Base-by-base conservation (phyloP, 108 stramenopile species). In the Cyclotella choctawhatcheeana region DNA sequence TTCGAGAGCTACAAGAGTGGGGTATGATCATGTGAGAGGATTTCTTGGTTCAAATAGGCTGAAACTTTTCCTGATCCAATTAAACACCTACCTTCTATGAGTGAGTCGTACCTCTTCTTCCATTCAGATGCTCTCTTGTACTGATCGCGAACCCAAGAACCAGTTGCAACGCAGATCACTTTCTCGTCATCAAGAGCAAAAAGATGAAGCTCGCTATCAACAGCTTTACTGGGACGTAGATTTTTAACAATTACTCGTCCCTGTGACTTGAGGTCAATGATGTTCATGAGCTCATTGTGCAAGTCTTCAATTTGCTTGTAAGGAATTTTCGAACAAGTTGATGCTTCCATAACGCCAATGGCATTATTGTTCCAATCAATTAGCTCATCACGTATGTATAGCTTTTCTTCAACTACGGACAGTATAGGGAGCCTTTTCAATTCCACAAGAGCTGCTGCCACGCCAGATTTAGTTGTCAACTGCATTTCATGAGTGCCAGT, bases 381-480 rank as follows among this genome's bases (percentile, higher is more conserved):
- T 22, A 91, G 52, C 47, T 87, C 87, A 5, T 71, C 45, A 24
- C 89, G 76, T 33, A 85, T 43, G 26, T 73, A 61, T 14, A 93
- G 43, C 73, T 79, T 84, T 62, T 93, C 93, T 76, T 93, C 93
- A 1, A 69, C 71, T 10, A 86, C 27, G 10, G 89, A 87, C 29
- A 93, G 51, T 21, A 88, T 61, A 17, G 85, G 84, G 32, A 84
- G 26, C 22, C 60, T 63, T 18, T 21, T 60, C 29, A 90, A 75
- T 55, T 86, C 66, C 18, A 54, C 63, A 12, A 87, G 62, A 12
- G 71, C 71, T 17, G 64, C 44, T 45, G 58, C 29, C 27, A 82
- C 62, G 26, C 76, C 76, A 67, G 72, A 30, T 52, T 77, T 77
- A 18, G 35, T 56, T 29, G 37, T 75, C 5, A 84, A 65, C 16